These are phyloP conservation scores for Corynespora cassiicola DNA, from an alignment of 2,329 filamentous ascomycete species.

Conservation along the genomic window DNA sequence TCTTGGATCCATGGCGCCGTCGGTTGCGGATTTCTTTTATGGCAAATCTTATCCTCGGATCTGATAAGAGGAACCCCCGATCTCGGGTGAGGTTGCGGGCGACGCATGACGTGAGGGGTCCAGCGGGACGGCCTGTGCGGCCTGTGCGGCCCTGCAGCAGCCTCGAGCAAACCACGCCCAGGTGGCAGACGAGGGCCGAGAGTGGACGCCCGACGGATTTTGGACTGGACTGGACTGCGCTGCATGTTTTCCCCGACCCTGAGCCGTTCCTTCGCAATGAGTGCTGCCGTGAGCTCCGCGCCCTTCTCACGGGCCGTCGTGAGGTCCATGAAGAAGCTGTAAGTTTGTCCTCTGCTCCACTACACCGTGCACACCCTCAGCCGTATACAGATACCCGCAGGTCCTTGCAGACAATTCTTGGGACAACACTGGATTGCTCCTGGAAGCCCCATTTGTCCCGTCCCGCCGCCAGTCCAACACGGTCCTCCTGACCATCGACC, in stretches of 20 bases:
- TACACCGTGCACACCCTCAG: neutral
- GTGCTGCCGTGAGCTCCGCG: conserved; percentile 51
- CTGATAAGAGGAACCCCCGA: conserved; percentile 35
- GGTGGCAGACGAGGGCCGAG: too few species aligned
- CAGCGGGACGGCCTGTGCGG: conserved; percentile 21
- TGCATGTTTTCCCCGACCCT: conserved; percentile 44
- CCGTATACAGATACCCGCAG: conserved; percentile 76
- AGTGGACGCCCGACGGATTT: too few species aligned
- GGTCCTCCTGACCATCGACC: conserved; percentile 84
- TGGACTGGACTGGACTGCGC: too few species aligned
- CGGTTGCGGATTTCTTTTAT: conserved; percentile 21
- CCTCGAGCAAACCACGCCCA: too few species aligned
- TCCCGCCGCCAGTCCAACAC: conserved; percentile 66
- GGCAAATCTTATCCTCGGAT: conserved; percentile 34
- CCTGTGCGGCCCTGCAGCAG: too few species aligned
- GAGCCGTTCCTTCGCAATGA: conserved; percentile 48
- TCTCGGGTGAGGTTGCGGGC: conserved; percentile 7
- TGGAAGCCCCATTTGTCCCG: conserved; percentile 71
- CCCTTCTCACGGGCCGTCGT: conserved; percentile 75
- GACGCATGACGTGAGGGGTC: conserved; percentile 23
- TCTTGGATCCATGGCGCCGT: conserved; percentile 36
- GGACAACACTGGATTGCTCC: conserved; percentile 90
- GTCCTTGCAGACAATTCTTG: conserved; percentile 86
- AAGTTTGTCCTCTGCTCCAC: conserved; percentile 42
- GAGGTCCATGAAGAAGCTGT: conserved; percentile 80